A percentile compares a stretch with the other conserved stretches of the same genome.
Evolutionary conservation across 2,329 filamentous ascomycete species (phyloP).

Genomic region (Cadophora malorum): DNA sequence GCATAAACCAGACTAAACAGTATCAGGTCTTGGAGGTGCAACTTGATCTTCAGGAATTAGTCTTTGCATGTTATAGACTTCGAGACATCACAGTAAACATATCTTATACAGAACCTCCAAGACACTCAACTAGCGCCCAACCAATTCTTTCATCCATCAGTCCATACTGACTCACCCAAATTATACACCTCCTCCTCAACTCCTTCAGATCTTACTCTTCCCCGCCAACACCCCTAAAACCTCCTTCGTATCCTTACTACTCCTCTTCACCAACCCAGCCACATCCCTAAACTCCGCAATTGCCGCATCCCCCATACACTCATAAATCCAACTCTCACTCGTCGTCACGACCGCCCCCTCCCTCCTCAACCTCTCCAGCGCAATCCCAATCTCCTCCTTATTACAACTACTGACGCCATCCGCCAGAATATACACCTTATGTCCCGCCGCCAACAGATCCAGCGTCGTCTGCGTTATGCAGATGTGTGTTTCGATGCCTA

Average conservation of each 20-base stretch:
- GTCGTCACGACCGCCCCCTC: slow-evolving; percentile 83
- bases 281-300: slow-evolving; percentile 76
- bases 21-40: neutral
- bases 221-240: slow-evolving; percentile 71
- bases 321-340: slow-evolving; percentile 89
- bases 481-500: slow-evolving; percentile 93
- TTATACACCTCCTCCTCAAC: neutral
- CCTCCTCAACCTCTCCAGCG: slow-evolving; percentile 74
- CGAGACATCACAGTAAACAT: neutral
- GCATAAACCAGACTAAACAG: neutral
- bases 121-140: neutral
- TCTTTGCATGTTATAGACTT: neutral
- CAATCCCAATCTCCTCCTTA: slow-evolving; percentile 78
- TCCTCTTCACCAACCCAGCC: slow-evolving; percentile 80
- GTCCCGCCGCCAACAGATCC: slow-evolving; percentile 76
- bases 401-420: slow-evolving; percentile 93
- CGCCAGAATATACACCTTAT: slow-evolving; percentile 84
- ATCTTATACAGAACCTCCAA: neutral
- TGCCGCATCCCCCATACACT: slow-evolving; percentile 83
- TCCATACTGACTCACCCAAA: neutral
- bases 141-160: too few species aligned
- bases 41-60: neutral
- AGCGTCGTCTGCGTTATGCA: slow-evolving; percentile 93
- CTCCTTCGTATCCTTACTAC: slow-evolving; percentile 70
- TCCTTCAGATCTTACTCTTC: slow-evolving; percentile 62